phyloP scores from a whole-genome alignment of 179 eudicot genomes.

The Drosera spatulata region DNA sequence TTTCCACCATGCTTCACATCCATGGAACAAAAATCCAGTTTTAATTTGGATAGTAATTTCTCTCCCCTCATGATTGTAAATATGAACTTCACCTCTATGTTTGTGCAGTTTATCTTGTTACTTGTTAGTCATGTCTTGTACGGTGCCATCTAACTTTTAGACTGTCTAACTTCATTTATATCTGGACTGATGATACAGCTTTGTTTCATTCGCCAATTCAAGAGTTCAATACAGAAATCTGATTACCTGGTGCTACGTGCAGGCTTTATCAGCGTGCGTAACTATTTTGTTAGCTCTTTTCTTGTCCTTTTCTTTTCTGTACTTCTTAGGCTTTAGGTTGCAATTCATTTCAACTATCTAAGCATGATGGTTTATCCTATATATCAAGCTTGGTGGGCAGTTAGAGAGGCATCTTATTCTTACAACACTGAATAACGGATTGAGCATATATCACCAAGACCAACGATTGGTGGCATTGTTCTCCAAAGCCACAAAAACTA shows the following conservation, averaged over 20 bases:
- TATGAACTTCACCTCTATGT: too few species aligned
- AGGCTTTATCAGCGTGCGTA: constrained; percentile 37
- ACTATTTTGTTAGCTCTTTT: neutral
- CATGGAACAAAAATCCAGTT: constrained; percentile 40
- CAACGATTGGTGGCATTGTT: too few species aligned
- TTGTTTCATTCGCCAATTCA: constrained; percentile 43
- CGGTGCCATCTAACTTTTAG: too few species aligned
- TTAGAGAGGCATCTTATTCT: too few species aligned
- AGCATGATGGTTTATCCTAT: too few species aligned
- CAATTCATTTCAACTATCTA: too few species aligned
- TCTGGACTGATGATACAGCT: constrained; percentile 18
- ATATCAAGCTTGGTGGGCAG: too few species aligned
- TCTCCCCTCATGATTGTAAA: neutral
- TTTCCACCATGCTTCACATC: constrained; percentile 45
- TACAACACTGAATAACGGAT: too few species aligned
- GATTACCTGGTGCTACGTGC: constrained; percentile 46
- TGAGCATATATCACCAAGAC: too few species aligned
- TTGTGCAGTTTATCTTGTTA: too few species aligned
- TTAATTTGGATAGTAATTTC: constrained; percentile 42
- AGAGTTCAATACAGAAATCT: constrained; percentile 33
- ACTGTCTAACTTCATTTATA: neutral
- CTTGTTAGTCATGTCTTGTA: too few species aligned
- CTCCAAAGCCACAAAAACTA: too few species aligned
- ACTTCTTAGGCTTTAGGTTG: neutral
- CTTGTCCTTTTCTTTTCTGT: neutral